Conservation (phyloP, 2,329 filamentous ascomycete species). For the Phialophora macrospora region DNA sequence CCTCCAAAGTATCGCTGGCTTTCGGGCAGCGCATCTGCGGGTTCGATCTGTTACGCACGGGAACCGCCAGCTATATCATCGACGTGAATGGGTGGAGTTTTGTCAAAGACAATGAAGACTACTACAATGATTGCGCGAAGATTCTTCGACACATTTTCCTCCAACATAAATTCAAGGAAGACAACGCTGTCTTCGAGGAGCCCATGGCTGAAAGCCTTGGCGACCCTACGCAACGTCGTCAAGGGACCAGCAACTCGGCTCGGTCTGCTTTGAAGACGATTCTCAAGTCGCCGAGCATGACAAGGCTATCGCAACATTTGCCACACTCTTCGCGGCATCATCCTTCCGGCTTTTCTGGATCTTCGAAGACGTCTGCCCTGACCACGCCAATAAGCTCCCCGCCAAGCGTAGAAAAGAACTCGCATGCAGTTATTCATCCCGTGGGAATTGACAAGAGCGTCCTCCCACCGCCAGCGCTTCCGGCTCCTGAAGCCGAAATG, state of each 20-base stretch:
- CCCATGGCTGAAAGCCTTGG: constrained; percentile 42
- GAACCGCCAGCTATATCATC: constrained; percentile 92
- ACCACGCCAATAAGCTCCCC: constrained; percentile 45
- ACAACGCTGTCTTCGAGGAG: constrained; percentile 43
- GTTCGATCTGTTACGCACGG: constrained; percentile 88
- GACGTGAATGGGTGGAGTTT: constrained; percentile 99
- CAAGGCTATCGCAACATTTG: constrained; percentile 53
- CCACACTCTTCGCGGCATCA: constrained; percentile 51
- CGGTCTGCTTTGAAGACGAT: constrained; percentile 61
- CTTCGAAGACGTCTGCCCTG: constrained; percentile 50
- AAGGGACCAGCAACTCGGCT: constrained; percentile 50
- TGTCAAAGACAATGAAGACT: constrained; percentile 98
- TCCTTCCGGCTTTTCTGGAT: constrained; percentile 45
- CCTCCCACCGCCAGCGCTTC: constrained; percentile 53
- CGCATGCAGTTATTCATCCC: constrained; percentile 20
- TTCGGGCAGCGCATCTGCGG: constrained; percentile 96
- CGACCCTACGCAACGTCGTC: constrained; percentile 43
- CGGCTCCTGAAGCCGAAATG: constrained; percentile 22
- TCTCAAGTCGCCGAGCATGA: constrained; percentile 69
- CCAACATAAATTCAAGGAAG: constrained; percentile 66
- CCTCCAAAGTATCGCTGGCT: constrained; percentile 83
- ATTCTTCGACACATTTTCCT: constrained; percentile 90
- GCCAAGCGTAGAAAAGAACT: constrained; percentile 42
- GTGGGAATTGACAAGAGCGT: constrained; percentile 34
- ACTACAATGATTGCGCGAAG: constrained; percentile 87